Evolutionary conservation across 495 filamentous ascomycete species (phyloP).

Genomic region (Neurospora discreta): DNA sequence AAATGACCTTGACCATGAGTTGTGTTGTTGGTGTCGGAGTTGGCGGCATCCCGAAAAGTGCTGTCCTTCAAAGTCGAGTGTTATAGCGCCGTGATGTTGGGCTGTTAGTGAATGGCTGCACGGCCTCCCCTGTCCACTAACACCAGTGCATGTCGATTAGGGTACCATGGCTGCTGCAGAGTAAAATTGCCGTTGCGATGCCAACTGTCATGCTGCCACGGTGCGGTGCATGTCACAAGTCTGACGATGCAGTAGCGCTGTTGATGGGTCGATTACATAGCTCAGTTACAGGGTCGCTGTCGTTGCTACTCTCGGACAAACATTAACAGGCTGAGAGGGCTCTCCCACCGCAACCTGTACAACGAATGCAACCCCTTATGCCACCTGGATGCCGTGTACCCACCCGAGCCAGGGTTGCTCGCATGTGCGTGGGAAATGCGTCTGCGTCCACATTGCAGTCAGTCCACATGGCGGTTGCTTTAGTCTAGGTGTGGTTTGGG

Average conservation of each 20-base stretch:
- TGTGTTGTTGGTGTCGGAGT: background rate
- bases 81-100: background rate
- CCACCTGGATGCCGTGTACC: background rate
- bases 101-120: background rate
- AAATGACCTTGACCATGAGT: background rate
- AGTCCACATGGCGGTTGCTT: background rate
- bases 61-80: background rate
- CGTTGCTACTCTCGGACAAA: background rate
- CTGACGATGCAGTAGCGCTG: background rate
- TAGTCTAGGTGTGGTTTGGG: background rate
- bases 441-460: background rate
- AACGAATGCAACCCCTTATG: background rate
- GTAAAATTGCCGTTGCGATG: background rate
- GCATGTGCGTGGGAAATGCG: background rate
- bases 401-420: background rate
- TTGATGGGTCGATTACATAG: background rate
- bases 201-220: background rate
- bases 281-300: background rate
- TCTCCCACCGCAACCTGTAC: background rate
- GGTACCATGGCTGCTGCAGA: background rate
- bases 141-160: background rate
- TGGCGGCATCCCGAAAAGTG: background rate
- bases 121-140: background rate
- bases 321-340: background rate
- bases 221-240: background rate